Evolutionary conservation across 805 yeast species (phyloP), one percentile per base, ranked within the genome.

Genomic region (Ogataea corticis): DNA sequence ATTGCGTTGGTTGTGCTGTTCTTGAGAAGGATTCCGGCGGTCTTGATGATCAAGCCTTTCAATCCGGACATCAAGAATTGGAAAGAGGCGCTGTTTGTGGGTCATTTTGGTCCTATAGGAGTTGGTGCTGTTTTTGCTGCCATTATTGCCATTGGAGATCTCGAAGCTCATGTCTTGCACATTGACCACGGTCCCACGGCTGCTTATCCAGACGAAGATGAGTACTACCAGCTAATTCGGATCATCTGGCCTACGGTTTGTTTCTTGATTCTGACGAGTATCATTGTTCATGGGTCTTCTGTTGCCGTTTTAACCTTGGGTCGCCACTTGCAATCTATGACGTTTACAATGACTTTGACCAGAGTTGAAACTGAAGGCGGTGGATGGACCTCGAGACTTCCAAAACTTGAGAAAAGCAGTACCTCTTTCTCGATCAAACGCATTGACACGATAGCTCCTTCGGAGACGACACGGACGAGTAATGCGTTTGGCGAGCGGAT

Each of bases 341-440:
- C 96, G 1, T 80, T 92, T 57, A 87, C 97, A 1, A 87, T 91
- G 85, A 80, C 97, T 0, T 85, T 88, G 62, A 89, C 96, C 16
- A 79, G 80, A 21, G 80, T 79, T 18, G 83, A 82, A 65, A 71
- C 63, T 67, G 73, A 33, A 70, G 76, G 53, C 72, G 85, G 23
- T 87, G 97, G 97, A 7, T 94, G 99, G 98, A 80, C 91, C 71
- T 76, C 82, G 43, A 82, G 97, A 65, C 75, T 92, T 55, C 97
- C 96, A 27, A 79, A 85, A 34, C 70, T 88, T 62, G 94, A 85
- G 42, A 79, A 77, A 44, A 69, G 73, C 12, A 86, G 90, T 7
- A 77, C 91, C 23, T 81, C 94, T 0, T 82, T 87, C 55, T 88
- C 96, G 2, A 75, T 91, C 50, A 91, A 85, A 48, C 77, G 96